These are phyloP conservation scores for Ampelocalamus luodianensis DNA, from an alignment of 176 grass and related monocot genomes.

Conservation along the genomic window DNA sequence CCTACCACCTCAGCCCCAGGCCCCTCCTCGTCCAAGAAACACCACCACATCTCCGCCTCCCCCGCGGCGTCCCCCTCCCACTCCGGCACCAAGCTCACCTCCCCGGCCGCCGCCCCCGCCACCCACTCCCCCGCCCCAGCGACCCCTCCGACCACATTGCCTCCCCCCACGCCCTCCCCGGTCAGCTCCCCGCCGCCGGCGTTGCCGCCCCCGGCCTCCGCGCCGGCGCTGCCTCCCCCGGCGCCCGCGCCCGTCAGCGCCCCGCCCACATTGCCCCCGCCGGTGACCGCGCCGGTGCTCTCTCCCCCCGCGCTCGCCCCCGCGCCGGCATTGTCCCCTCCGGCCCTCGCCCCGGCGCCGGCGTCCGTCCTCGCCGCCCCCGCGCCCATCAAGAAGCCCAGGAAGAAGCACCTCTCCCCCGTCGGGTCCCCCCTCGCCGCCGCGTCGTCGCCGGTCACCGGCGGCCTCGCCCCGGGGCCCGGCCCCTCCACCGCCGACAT, in stretches of 20 bases:
- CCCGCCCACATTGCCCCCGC: background rate
- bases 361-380: slow-evolving; percentile 15
- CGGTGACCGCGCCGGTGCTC: background rate
- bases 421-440: slow-evolving; percentile 30
- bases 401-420: slow-evolving; percentile 38
- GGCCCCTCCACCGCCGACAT: slow-evolving; percentile 68
- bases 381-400: slow-evolving; percentile 45
- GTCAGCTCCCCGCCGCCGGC: slow-evolving; percentile 17
- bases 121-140: background rate
- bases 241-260: slow-evolving; percentile 3
- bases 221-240: slow-evolving; percentile 20
- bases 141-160: slow-evolving; percentile 37
- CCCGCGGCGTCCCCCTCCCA: slow-evolving; percentile 40
- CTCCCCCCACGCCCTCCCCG: slow-evolving; percentile 5
- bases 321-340: slow-evolving; percentile 23
- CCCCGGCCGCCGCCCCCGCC: slow-evolving; percentile 26
- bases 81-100: slow-evolving; percentile 37
- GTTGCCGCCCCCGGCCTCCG: background rate
- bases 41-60: slow-evolving; percentile 26
- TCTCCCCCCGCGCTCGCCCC: background rate
- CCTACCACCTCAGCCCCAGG: background rate
- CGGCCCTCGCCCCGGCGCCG: slow-evolving; percentile 15
- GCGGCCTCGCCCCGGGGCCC: slow-evolving; percentile 43
- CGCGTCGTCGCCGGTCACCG: background rate
- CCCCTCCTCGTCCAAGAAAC: slow-evolving; percentile 39